Base-by-base conservation (phyloP, 2,329 filamentous ascomycete species). In the Penicillium occitanis region DNA sequence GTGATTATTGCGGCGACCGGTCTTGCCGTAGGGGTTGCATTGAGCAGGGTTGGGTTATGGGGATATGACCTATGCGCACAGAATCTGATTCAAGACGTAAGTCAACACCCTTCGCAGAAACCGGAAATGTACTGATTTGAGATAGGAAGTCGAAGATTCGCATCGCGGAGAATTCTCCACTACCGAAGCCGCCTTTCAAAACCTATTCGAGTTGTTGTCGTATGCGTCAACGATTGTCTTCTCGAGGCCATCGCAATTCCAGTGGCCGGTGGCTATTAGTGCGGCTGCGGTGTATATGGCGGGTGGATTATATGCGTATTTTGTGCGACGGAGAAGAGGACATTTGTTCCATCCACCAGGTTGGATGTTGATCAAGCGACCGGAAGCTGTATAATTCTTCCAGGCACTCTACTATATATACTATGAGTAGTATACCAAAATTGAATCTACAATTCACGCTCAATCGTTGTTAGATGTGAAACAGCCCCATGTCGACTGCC, bases 151-250 rank as follows among this genome's bases (percentile, higher is more conserved):
- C 22, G 80, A 85, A 48, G 77, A 80, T 17, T 76, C 81, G n/a
- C 74, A 81, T 46, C 85, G 91, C n/a, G 90, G 89, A 0, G 79
- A 83, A 0, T 93, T 93, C 70, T 92, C 90, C 0, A 81, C 88
- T 0, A 84, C 87, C 7, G 91, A 93, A 74, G 84, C 87, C 8
- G 84, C 87, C 0, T 82, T 88, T 46, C 90, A 93, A 73, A 92
- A 88, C 68, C 69, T 85, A 0, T 92, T 91, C 68, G 90, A 93
- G 74, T 81, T 92, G 58, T 75, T 88, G 1, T 88, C 89, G 0
- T 92, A 87, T 72, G 82, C 82, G 0, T 83, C 84, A 0, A 93
- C 90, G 0, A 87, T 91, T 67, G 73, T 88, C 3, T 91, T 88
- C 68, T 81, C 85, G 0, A 77, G 79, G 0, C 90, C 90, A 0